Percentiles rank a stretch among this genome's conserved stretches.
phyloP scores from a whole-genome alignment of 805 yeast species.

The Diddensiella caesifluorescens region DNA sequence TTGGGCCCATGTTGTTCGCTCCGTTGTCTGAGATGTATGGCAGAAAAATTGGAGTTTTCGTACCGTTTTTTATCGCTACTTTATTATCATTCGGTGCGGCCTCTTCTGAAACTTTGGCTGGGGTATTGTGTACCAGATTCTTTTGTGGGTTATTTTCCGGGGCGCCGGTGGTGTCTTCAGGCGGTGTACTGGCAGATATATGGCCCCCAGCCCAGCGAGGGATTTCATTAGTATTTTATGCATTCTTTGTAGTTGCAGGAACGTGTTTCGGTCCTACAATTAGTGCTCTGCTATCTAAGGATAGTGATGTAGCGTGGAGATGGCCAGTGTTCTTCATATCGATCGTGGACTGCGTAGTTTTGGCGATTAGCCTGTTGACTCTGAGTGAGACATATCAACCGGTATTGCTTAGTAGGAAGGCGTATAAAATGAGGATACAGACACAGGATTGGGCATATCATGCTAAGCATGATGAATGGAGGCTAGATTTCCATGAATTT shows the following conservation, averaged over 20 bases:
- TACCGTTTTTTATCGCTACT: conserved; percentile 38
- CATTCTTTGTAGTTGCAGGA: conserved; percentile 43
- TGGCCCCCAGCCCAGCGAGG: conserved; percentile 49
- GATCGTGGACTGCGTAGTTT: conserved; percentile 35
- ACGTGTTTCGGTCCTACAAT: conserved; percentile 45
- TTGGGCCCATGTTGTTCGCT: conserved; percentile 64
- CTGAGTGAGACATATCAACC: conserved; percentile 37
- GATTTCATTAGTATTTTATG: conserved; percentile 45
- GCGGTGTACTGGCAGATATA: conserved; percentile 56
- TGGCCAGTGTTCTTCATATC: conserved; percentile 53
- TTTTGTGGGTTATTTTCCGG: conserved; percentile 57
- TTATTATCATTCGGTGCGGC: conserved; percentile 49
- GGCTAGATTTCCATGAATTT: conserved; percentile 63
- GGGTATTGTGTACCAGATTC: conserved; percentile 50
- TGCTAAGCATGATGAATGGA: conserved; percentile 89
- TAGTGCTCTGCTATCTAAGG: conserved; percentile 42
- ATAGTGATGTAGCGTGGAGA: conserved; percentile 46
- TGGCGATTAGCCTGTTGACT: conserved; percentile 35
- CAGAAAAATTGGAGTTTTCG: conserved; percentile 45
- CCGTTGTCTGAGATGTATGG: conserved; percentile 49
- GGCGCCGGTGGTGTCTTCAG: conserved; percentile 54
- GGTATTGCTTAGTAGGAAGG: conserved; percentile 56
- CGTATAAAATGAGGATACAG: conserved; percentile 60
- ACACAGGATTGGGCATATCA: conserved; percentile 79
- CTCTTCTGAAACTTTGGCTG: conserved; percentile 44